phyloP scores from a whole-genome alignment of 257 asterid genomes.

The Phtheirospermum japonicum region DNA sequence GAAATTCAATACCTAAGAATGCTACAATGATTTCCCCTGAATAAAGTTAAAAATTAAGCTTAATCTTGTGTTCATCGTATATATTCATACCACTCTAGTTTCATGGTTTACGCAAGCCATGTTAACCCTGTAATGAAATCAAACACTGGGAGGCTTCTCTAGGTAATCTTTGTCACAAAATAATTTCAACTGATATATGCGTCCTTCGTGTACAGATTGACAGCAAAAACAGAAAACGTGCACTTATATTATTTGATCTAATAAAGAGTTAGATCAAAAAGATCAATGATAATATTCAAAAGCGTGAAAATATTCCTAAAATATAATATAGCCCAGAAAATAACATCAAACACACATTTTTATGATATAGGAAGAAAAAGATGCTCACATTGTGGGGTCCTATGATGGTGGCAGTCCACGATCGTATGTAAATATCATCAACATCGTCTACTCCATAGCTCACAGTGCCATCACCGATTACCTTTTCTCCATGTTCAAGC shows the following conservation, averaged over 20 bases:
- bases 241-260: not conserved
- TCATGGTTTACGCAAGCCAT: conserved; percentile 76
- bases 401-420: conserved; percentile 74
- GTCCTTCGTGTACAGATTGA: conserved; percentile 85
- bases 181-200: conserved; percentile 75
- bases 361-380: not conserved
- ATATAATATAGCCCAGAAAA: not conserved
- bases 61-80: conserved; percentile 23
- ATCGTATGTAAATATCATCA: conserved; percentile 54
- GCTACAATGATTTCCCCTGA: not conserved
- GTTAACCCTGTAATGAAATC: conserved; percentile 76
- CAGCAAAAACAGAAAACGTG: conserved; percentile 16
- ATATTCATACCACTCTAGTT: conserved; percentile 58
- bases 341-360: not conserved
- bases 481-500: conserved; percentile 61
- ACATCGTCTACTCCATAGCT: conserved; percentile 64
- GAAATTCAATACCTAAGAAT: not conserved
- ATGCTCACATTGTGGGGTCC: conserved; percentile 75
- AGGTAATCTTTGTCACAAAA: conserved; percentile 91
- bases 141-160: conserved; percentile 83
- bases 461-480: conserved; percentile 58
- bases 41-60: conserved; percentile 11
- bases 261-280: no score
- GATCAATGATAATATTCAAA: no score
- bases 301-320: no score